Conservation (phyloP, 495 filamentous ascomycete species). For the Talaromyces adpressus region DNA sequence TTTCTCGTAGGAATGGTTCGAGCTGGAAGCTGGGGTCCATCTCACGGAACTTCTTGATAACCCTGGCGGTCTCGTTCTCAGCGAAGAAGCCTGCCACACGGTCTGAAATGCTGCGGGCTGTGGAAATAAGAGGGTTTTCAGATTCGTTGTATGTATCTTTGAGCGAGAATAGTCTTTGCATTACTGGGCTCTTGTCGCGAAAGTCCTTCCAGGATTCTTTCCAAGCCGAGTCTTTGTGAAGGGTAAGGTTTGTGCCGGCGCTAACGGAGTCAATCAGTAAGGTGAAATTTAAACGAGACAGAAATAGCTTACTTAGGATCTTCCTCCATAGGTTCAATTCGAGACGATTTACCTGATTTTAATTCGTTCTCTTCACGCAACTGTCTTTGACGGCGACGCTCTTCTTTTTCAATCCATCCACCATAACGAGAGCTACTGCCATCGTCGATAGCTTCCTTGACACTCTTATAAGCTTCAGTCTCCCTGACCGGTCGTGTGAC, state of each 20-base stretch:
- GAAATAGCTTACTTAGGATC: conserved; percentile 71
- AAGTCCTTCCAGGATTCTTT: conserved; percentile 94
- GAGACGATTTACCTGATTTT: conserved; percentile 35
- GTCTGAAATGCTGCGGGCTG: conserved; percentile 89
- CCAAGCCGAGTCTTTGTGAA: conserved; percentile 95
- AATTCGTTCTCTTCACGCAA: conserved; percentile 60
- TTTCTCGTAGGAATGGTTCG: conserved; percentile 86
- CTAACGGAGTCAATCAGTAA: conserved; percentile 39
- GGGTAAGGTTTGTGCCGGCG: conserved; percentile 85
- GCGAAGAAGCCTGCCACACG: conserved; percentile 92
- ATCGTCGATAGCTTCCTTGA: conserved; percentile 95
- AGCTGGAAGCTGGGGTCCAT: conserved; percentile 95
- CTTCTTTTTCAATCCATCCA: conserved; percentile 93
- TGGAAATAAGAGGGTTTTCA: conserved; percentile 90
- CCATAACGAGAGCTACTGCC: conserved; percentile 93
- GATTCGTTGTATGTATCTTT: conserved; percentile 88
- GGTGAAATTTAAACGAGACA: not conserved
- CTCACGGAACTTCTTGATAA: conserved; percentile 95
- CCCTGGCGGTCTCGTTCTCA: conserved; percentile 93
- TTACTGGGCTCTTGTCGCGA: conserved; percentile 76
- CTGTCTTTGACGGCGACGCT: conserved; percentile 71
- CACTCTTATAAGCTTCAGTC: conserved; percentile 87
- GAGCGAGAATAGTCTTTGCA: conserved; percentile 80
- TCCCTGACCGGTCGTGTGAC: conserved; percentile 89
- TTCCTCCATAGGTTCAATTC: conserved; percentile 56